Conservation (phyloP, 306 rosid genomes). For the Casuarina cunninghamiana region DNA sequence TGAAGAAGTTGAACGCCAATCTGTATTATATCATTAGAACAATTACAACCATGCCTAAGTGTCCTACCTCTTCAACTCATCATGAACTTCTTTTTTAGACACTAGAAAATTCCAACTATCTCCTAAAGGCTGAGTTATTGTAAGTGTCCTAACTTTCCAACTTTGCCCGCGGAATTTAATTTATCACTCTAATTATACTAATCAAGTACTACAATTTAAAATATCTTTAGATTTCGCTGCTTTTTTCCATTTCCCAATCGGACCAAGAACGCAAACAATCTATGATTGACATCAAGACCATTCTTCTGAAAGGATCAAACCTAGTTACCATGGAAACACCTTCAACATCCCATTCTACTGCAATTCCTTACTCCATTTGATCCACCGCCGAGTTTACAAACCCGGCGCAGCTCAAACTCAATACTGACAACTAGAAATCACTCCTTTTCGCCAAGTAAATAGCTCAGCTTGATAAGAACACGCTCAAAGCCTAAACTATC, state of each 20-base stretch:
- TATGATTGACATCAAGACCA: not conserved
- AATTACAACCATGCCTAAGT: slow-evolving; percentile 1
- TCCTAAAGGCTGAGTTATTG: not conserved
- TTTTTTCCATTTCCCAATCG: not conserved
- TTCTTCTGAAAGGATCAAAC: not conserved
- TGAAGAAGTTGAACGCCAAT: not conserved
- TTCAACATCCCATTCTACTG: not conserved
- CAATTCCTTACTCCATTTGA: slow-evolving; percentile 1
- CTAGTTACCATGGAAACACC: not conserved
- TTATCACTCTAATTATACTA: not conserved
- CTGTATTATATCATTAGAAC: not conserved
- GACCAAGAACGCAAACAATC: not conserved
- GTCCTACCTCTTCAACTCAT: slow-evolving; percentile 2
- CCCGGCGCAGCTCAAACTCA: not conserved
- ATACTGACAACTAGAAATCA: not conserved
- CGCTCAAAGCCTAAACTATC: not conserved
- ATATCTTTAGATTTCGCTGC: not conserved
- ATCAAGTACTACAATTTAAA: not conserved
- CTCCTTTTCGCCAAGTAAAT: not conserved
- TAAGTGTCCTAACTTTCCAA: not conserved
- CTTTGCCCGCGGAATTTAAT: not conserved
- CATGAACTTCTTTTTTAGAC: not conserved
- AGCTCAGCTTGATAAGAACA: not conserved
- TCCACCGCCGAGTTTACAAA: not conserved
- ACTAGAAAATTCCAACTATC: not conserved